Evolutionary conservation across 78 protist species (phyloP).

Genomic region (Mastigamoeba balamuthi): DNA sequence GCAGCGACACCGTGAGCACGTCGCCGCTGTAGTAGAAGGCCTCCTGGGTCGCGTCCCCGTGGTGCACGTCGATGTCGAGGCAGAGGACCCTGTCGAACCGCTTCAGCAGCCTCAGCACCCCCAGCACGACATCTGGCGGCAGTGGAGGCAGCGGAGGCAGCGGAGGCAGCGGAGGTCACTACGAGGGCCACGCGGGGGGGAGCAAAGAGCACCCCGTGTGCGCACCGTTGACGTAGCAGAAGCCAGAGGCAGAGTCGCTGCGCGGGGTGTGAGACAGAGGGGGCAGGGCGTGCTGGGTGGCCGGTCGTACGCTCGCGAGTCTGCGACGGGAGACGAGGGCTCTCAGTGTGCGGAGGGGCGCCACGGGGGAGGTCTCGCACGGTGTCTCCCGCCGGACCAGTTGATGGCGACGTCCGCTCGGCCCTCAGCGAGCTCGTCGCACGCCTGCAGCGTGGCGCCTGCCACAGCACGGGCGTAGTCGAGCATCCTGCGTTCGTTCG

Average conservation of each 20-base stretch:
- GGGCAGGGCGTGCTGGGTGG: background rate
- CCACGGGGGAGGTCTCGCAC: background rate
- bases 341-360: background rate
- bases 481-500: background rate
- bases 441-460: background rate
- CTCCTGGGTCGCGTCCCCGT: background rate
- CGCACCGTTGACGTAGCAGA: background rate
- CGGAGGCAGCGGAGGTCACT: too few relatives aligned
- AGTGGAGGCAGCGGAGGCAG: too few relatives aligned
- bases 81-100: background rate
- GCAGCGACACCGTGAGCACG: slow-evolving; percentile 19
- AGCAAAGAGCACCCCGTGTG: background rate
- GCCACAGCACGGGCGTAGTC: background rate
- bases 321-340: background rate
- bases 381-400: background rate
- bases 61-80: background rate
- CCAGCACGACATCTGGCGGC: background rate
- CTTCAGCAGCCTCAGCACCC: background rate
- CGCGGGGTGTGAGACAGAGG: background rate
- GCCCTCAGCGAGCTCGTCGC: background rate
- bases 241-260: background rate
- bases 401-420: background rate
- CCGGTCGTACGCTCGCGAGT: background rate
- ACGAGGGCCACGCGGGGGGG: background rate
- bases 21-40: background rate